Percentiles rank a stretch among this genome's conserved stretches.
Conservation (phyloP, 2,329 filamentous ascomycete genomes). For the Didymella pinodella region DNA sequence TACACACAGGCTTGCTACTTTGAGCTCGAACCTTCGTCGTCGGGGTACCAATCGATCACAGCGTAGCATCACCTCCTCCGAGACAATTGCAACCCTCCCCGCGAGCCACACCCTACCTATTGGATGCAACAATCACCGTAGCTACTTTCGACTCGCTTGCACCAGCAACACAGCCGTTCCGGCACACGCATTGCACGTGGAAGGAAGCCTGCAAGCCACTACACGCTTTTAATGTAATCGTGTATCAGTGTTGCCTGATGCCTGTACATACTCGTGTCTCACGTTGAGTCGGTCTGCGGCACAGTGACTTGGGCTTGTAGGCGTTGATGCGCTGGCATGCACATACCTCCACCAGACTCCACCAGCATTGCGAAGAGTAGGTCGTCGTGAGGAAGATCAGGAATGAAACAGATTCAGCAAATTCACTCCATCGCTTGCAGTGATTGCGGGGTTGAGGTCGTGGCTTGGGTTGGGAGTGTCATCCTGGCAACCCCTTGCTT, state of each 20-base stretch:
- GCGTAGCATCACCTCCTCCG: conserved; percentile 13
- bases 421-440: neutral
- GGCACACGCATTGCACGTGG: conserved; percentile 20
- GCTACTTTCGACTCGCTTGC: conserved; percentile 4
- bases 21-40: neutral
- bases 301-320: conserved; percentile 2
- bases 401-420: neutral
- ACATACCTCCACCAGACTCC: conserved; percentile 2
- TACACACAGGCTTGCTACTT: conserved; percentile 1
- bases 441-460: conserved; percentile 2
- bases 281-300: conserved; percentile 13
- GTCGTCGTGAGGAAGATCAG: neutral
- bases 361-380: neutral
- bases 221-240: conserved; percentile 13
- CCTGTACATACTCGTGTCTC: conserved; percentile 3
- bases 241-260: conserved; percentile 18
- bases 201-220: conserved; percentile 15
- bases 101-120: conserved; percentile 11
- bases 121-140: conserved; percentile 2
- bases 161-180: conserved; percentile 7
- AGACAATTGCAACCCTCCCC: conserved; percentile 18
- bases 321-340: conserved; percentile 6
- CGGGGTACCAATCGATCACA: conserved; percentile 16
- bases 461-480: neutral
- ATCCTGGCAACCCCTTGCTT: conserved; percentile 10